Base-by-base conservation (phyloP, 805 yeast genomes). In the Candida rishiriensis region DNA sequence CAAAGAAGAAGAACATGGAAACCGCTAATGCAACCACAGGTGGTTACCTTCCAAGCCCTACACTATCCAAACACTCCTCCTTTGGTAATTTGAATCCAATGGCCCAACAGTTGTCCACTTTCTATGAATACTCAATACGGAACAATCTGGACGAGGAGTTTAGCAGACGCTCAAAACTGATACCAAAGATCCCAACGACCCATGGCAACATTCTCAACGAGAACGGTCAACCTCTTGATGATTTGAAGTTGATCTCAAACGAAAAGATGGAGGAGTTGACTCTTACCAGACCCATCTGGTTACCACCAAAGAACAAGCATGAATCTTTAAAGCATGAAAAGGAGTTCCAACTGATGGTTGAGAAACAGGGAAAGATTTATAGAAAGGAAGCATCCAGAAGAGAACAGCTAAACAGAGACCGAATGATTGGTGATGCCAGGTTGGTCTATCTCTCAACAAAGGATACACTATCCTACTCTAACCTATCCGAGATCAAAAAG, bases 211-310 rank as follows among this genome's bases (percentile, higher is more conserved):
- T 61, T 59, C 21, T 71, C 70, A 1, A 44, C 40, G 31, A 49
- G n/a, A 61, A 70, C 30, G 59, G 57, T 13, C 56, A 61, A 16
- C 73, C 73, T 3, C 58, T 82, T 48, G 89, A 83, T 42, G 88
- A 83, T 58, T 62, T 79, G 48, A 63, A 69, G 39, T 63, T 85
- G 31, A 73, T 84, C 1, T 82, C 88, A 1, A 73, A 70, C 1
- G 85, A 82, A 54, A 83, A 83, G 52, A 57, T 80, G 32, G 71
- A 70, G 18, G 61, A 65, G 10, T 61, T 83, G 32, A 73, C 83
- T 41, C 79, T 78, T 36, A 75, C 88, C 1, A 70, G 90, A 52
- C 90, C 90, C 3, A 73, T 79, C 40, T 80, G 87, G 76, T 60
- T 82, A 37, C 90, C 90, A 6, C 88, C 88, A 6, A 83, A 83